Percentiles rank a stretch among this genome's conserved stretches.
Evolutionary conservation across 2,329 filamentous ascomycete genomes (phyloP).

Genomic region (Aureobasidium sp.): DNA sequence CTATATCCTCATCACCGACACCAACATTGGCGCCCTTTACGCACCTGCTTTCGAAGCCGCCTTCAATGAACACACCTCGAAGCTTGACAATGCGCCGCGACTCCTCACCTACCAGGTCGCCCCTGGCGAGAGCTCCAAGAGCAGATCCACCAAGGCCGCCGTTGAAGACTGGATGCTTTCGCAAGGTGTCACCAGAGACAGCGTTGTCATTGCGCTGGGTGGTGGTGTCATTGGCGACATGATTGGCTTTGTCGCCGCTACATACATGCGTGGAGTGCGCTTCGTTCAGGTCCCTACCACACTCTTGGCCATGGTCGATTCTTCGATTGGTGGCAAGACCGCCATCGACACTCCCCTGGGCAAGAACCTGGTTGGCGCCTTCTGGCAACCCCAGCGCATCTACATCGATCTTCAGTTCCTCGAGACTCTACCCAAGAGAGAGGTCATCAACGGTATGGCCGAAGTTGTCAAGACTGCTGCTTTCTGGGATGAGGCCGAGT

Average conservation of each 20-base stretch:
- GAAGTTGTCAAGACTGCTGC: conserved; percentile 83
- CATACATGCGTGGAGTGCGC: conserved; percentile 94
- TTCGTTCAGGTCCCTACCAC: conserved; percentile 97
- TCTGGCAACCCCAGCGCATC: conserved; percentile 91
- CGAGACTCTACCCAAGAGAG: conserved; percentile 78
- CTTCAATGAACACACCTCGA: conserved; percentile 43
- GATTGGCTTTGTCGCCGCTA: conserved; percentile 94
- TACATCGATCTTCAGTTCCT: conserved; percentile 92
- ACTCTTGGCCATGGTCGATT: conserved; percentile 94
- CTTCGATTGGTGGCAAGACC: conserved; percentile 95
- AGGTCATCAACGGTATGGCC: conserved; percentile 98
- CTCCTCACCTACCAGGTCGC: conserved; percentile 80
- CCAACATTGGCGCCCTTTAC: conserved; percentile 76
- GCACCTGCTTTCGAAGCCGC: conserved; percentile 64
- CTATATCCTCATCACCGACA: conserved; percentile 94
- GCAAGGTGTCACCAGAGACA: conserved; percentile 88
- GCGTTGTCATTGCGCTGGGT: conserved; percentile 86
- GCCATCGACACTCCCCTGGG: conserved; percentile 94
- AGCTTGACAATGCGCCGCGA: conserved; percentile 44
- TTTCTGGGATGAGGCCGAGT: conserved; percentile 87
- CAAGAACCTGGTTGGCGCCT: conserved; percentile 91
- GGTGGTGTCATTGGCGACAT: conserved; percentile 97
- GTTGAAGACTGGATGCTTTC: conserved; percentile 97
- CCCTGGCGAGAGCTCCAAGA: conserved; percentile 90
- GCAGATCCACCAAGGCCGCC: conserved; percentile 83